Evolutionary conservation across 768 basidiomycete species (phyloP), one percentile per base, ranked within the genome.

Genomic region (Lactarius deliciosus): DNA sequence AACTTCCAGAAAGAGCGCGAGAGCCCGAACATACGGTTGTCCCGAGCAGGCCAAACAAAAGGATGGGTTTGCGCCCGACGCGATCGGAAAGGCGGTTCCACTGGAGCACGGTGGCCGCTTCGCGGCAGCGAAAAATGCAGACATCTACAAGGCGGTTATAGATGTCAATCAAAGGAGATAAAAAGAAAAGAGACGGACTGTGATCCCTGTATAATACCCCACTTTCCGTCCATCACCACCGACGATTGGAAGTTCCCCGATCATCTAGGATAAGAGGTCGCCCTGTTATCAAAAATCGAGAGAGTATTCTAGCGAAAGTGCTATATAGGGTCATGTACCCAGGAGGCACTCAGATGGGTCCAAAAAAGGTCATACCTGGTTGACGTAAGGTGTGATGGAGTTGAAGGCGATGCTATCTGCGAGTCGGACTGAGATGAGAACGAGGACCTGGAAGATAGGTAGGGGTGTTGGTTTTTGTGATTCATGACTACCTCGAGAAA

Each of bases 41-140:
- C 10, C 77, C 77, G 22, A 71, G 74, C 25, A 78, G 69, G 3
- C 78, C 77, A 7, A 70, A 74, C n/a, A 83, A 73, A 59, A 83
- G 55, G 6, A 38, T 38, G 4, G 11, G 36, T 81, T 61, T 81
- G 36, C 82, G 80, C 15, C 81, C 82, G 55, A 83, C 75, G 7
- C 74, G 74, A 63, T 83, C 82, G 0, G 82, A 83, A 0, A 77
- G 71, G 15, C 79, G 75, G 34, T 78, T 77, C 81, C 82, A 82
- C 63, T 80, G 77, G 32, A 82, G 72, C 36, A 38, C 3, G 11
- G 36, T 38, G 36, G 80, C 57, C 0, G 81, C 77, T 68, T 82
- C 79, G n/a, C n/a, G 36, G 81, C 78, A 45, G 75, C 75, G 69
- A 80, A 83, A 70, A 81, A 82, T 47, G 81, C 71, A 2, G 81